A percentile compares a stretch with the other conserved stretches of the same genome.
Evolutionary conservation across 208 protist species (phyloP).

Genomic region (Leishmania gerbilli): DNA sequence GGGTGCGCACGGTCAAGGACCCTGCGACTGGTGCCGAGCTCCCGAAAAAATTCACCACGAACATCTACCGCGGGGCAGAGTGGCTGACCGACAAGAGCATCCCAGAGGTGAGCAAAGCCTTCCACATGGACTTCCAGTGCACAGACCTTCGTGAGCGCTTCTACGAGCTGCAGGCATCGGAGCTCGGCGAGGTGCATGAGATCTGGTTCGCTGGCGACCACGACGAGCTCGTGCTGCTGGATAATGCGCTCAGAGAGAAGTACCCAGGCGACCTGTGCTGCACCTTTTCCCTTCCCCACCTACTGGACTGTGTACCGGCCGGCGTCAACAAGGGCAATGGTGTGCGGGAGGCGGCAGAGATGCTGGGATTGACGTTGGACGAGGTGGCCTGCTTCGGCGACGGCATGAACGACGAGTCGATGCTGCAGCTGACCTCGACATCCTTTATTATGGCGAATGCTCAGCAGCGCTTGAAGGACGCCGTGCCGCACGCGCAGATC

Average conservation of each 20-base stretch:
- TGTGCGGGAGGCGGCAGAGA: constrained; percentile 46
- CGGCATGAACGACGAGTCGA: constrained; percentile 69
- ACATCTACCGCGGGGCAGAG: constrained; percentile 54
- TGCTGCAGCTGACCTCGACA: constrained; percentile 51
- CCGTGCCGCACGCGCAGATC: constrained; percentile 37
- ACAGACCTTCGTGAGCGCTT: constrained; percentile 17
- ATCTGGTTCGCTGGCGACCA: constrained; percentile 28
- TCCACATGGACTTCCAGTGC: constrained; percentile 31
- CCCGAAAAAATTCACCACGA: constrained; percentile 43
- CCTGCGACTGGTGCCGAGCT: neutral
- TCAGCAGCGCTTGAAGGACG: constrained; percentile 33
- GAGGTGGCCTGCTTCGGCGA: constrained; percentile 71
- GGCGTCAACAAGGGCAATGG: constrained; percentile 65
- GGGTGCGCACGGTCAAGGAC: constrained; percentile 10
- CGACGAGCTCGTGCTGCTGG: constrained; percentile 13
- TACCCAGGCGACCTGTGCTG: constrained; percentile 17
- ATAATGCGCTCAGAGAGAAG: constrained; percentile 22
- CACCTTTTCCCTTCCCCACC: constrained; percentile 31
- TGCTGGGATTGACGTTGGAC: constrained; percentile 34
- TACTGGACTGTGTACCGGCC: constrained; percentile 38
- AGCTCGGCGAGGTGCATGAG: constrained; percentile 34
- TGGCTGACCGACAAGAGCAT: constrained; percentile 52
- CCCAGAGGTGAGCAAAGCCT: constrained; percentile 31
- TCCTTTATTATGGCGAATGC: constrained; percentile 69
- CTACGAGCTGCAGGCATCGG: constrained; percentile 17